phyloP scores from a whole-genome alignment of 1,139 yeast genomes.

The Hansenula lynferdii region DNA sequence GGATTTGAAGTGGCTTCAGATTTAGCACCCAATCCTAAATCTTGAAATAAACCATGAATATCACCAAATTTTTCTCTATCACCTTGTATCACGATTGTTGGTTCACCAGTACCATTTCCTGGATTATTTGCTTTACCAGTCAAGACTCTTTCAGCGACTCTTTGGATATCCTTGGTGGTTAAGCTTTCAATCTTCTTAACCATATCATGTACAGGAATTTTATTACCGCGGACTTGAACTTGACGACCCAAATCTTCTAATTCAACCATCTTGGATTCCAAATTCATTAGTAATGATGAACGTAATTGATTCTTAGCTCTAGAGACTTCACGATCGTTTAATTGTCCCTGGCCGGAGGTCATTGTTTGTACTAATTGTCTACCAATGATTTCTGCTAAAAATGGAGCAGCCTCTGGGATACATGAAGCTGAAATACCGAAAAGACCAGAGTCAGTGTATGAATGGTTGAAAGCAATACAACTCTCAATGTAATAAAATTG shows the following conservation, averaged over 20 bases:
- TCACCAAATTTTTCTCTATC: conserved; percentile 84
- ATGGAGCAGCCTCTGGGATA: conserved; percentile 80
- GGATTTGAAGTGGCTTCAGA: conserved; percentile 3
- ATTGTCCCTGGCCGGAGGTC: conserved; percentile 42
- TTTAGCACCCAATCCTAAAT: conserved; percentile 65
- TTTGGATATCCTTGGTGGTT: conserved; percentile 59
- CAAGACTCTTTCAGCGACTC: conserved; percentile 72
- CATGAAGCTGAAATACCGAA: conserved; percentile 88
- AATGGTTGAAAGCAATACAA: conserved; percentile 84
- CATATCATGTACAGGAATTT: conserved; percentile 83
- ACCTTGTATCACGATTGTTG: conserved; percentile 89
- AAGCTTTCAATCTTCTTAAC: conserved; percentile 67
- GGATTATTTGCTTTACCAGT: conserved; percentile 55
- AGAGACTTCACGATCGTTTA: conserved; percentile 66
- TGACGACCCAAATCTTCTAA: conserved; percentile 96
- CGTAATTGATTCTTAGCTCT: conserved; percentile 92
- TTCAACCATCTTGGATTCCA: conserved; percentile 87
- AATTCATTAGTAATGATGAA: conserved; percentile 86
- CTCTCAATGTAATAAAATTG: conserved; percentile 90
- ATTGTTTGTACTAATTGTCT: conserved; percentile 67
- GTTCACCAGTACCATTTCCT: conserved; percentile 54
- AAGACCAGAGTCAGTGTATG: conserved; percentile 85
- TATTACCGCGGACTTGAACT: conserved; percentile 75
- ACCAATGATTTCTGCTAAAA: conserved; percentile 76
- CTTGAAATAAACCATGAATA: conserved; percentile 56